phyloP scores from a whole-genome alignment of 2,329 filamentous ascomycete species.

The Penicillium freii region DNA sequence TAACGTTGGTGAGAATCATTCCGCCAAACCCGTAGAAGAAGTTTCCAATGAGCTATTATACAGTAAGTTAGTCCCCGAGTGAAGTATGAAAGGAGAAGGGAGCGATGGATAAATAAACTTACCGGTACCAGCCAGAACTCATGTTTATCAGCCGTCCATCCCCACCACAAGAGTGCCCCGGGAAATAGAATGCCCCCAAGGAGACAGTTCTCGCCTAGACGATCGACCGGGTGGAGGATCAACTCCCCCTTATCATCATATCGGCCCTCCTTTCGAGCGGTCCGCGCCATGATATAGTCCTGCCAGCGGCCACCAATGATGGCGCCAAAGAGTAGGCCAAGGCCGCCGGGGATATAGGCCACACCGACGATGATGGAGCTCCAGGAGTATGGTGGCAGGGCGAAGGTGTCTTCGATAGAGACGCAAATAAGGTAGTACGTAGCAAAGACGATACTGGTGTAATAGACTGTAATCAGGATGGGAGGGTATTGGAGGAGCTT shows the following conservation, averaged over 20 bases:
- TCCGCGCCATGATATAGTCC: slow-evolving; percentile 3
- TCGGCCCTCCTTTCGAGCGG: neutral
- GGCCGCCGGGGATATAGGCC: neutral
- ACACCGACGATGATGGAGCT: neutral
- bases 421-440: too few relatives aligned
- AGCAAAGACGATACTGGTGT: too few relatives aligned
- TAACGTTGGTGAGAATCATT: neutral
- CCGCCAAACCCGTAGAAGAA: neutral
- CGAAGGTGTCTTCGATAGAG: too few relatives aligned
- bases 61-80: neutral
- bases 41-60: neutral
- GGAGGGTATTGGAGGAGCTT: too few relatives aligned
- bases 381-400: neutral
- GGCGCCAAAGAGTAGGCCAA: neutral
- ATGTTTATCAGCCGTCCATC: neutral
- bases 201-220: neutral
- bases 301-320: neutral
- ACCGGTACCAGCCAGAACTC: neutral
- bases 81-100: fast-evolving
- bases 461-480: too few relatives aligned
- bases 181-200: neutral
- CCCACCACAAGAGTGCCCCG: neutral
- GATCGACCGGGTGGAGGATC: neutral
- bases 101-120: neutral
- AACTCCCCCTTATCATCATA: neutral